Evolutionary conservation across 345 rosid species (phyloP).

Genomic region (Raphanus sativus): DNA sequence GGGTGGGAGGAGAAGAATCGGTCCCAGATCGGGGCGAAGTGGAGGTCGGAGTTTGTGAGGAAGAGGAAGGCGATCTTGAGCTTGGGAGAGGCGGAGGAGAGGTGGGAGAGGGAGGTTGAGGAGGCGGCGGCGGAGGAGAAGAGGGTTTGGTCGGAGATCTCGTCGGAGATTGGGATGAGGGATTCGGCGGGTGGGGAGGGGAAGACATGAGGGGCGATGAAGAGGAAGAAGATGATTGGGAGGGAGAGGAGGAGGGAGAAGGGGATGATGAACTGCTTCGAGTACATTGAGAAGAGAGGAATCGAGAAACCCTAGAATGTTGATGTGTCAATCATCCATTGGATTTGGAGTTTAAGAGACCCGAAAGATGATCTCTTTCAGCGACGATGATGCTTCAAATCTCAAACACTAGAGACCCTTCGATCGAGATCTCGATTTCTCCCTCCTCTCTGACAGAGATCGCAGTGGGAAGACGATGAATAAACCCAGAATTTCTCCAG

Average conservation of each 20-base stretch:
- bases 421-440: background rate
- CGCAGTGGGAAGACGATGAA: conserved; percentile 26
- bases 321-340: conserved; percentile 5
- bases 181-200: conserved; percentile 53
- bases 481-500: conserved; percentile 8
- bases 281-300: conserved; percentile 46
- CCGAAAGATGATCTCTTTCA: background rate
- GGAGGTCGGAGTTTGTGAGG: conserved; percentile 87
- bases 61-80: conserved; percentile 89
- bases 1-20: conserved; percentile 52
- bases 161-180: conserved; percentile 70
- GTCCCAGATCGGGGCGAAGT: conserved; percentile 81
- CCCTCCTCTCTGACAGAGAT: conserved; percentile 1
- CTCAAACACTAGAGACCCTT: background rate
- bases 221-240: conserved; percentile 47
- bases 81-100: conserved; percentile 57
- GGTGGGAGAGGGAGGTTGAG: conserved; percentile 49
- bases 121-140: conserved; percentile 57
- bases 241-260: conserved; percentile 52
- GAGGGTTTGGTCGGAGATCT: conserved; percentile 65
- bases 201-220: conserved; percentile 50
- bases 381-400: background rate
- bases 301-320: conserved; percentile 37
- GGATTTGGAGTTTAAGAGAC: background rate
- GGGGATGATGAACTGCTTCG: conserved; percentile 50